Percentiles rank a stretch among this genome's conserved stretches.
Conservation (phyloP, 2,329 filamentous ascomycete genomes). For the Phialocephala sp. region DNA sequence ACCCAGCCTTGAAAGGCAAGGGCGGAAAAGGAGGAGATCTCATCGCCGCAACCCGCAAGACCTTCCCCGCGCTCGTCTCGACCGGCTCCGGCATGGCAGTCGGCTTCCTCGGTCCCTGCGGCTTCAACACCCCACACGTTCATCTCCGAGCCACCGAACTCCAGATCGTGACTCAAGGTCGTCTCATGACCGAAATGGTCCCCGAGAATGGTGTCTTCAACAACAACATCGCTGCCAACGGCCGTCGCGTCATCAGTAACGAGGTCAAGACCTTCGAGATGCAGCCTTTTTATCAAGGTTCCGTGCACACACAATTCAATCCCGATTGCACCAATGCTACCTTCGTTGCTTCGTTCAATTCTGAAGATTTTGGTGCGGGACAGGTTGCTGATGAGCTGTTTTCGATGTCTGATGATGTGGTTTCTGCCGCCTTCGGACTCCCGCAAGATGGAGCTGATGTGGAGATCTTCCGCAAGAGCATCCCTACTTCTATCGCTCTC, state of each 20-base stretch:
- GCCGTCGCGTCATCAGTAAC: conserved; percentile 48
- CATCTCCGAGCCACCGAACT: conserved; percentile 61
- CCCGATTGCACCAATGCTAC: conserved; percentile 56
- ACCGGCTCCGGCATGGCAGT: conserved; percentile 57
- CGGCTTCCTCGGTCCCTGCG: conserved; percentile 57
- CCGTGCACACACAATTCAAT: conserved; percentile 62
- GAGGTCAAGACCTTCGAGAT: conserved; percentile 53
- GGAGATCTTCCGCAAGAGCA: conserved; percentile 49
- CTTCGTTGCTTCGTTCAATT: conserved; percentile 56
- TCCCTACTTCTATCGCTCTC: conserved; percentile 56
- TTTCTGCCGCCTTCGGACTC: conserved; percentile 54
- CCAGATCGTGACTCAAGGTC: conserved; percentile 56
- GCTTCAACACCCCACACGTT: conserved; percentile 62
- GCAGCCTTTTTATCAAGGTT: conserved; percentile 60
- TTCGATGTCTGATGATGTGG: conserved; percentile 51
- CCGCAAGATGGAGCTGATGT: conserved; percentile 54
- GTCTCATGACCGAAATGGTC: conserved; percentile 57
- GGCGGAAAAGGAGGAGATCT: conserved; percentile 54
- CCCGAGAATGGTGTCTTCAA: conserved; percentile 59
- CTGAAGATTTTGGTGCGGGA: conserved; percentile 58
- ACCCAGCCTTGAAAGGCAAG: conserved; percentile 39
- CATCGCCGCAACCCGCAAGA: conserved; percentile 58
- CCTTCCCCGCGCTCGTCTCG: conserved; percentile 61
- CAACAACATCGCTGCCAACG: conserved; percentile 44
- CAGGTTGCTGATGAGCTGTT: conserved; percentile 58